Evolutionary conservation across 495 filamentous ascomycete genomes (phyloP).

Genomic region (Cryomyces antarcticus): DNA sequence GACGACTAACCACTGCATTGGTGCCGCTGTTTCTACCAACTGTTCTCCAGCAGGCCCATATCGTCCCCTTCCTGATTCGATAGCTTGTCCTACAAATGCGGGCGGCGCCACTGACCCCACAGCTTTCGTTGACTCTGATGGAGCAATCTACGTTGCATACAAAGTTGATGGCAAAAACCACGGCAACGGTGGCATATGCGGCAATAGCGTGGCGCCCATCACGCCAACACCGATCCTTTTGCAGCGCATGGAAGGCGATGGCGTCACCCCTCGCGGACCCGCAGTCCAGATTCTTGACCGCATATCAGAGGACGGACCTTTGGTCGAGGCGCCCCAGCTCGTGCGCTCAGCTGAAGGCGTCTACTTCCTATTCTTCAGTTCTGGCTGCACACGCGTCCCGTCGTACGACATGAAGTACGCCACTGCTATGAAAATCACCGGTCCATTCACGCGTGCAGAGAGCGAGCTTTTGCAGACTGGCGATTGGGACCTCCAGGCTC

Average conservation of each 20-base stretch:
- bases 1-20: conserved; percentile 11
- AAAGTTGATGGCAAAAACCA: conserved; percentile 28
- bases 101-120: conserved; percentile 24
- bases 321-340: conserved; percentile 10
- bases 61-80: conserved; percentile 3
- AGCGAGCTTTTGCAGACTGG: conserved; percentile 5
- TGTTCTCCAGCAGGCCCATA: conserved; percentile 10
- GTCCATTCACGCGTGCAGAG: conserved; percentile 4
- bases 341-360: conserved; percentile 1
- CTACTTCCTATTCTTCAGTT: conserved; percentile 9
- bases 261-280: background rate
- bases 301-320: conserved; percentile 4
- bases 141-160: background rate
- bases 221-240: conserved; percentile 9
- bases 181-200: background rate
- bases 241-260: conserved; percentile 6
- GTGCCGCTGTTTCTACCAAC: conserved; percentile 6
- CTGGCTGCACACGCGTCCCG: conserved; percentile 3
- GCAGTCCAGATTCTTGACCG: conserved; percentile 7
- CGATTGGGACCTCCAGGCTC: conserved; percentile 3
- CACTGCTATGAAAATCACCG: conserved; percentile 2
- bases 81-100: conserved; percentile 10
- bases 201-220: conserved; percentile 1
- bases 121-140: background rate
- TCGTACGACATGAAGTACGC: conserved; percentile 9